Evolutionary conservation across 2,329 filamentous ascomycete species (phyloP).

Genomic region (Teratosphaeria nubilosa): DNA sequence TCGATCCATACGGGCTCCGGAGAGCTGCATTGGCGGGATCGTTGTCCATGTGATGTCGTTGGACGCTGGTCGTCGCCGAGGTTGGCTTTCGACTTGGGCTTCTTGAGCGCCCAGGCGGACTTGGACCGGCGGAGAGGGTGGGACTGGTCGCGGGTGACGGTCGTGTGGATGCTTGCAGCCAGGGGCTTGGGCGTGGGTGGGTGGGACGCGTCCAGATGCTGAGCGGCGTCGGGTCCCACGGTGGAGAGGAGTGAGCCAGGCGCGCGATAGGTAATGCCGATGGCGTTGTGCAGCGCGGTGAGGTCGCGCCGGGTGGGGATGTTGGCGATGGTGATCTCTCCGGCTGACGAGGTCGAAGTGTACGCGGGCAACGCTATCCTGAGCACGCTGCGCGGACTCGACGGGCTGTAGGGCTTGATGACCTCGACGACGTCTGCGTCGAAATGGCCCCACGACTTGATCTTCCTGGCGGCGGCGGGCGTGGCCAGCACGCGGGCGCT

Average conservation of each 20-base stretch:
- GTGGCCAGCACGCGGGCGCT: constrained; percentile 57
- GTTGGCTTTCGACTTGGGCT: neutral
- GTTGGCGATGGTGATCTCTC: constrained; percentile 62
- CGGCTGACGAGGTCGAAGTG: constrained; percentile 43
- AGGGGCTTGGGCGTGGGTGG: neutral
- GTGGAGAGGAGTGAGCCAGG: constrained; percentile 35
- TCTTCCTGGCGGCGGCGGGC: constrained; percentile 53
- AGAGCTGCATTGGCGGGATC: constrained; percentile 35
- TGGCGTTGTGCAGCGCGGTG: constrained; percentile 53
- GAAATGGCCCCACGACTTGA: constrained; percentile 60
- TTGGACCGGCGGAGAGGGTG: neutral
- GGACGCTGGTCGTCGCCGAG: neutral
- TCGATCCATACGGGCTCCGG: constrained; percentile 59
- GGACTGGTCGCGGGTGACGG: constrained; percentile 17
- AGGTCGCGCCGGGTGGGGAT: constrained; percentile 52
- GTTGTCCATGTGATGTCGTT: neutral
- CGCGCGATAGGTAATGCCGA: constrained; percentile 62
- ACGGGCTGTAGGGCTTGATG: constrained; percentile 33
- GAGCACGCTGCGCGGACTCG: constrained; percentile 31
- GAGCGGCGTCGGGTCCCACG: constrained; percentile 15
- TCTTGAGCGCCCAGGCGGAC: neutral
- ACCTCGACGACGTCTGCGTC: constrained; percentile 36
- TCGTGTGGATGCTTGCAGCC: constrained; percentile 9
- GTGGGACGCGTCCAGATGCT: neutral
- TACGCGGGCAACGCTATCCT: constrained; percentile 46